Evolutionary conservation across 2,329 filamentous ascomycete genomes (phyloP).

Genomic region (Lasiodiplodia gonubiensis): DNA sequence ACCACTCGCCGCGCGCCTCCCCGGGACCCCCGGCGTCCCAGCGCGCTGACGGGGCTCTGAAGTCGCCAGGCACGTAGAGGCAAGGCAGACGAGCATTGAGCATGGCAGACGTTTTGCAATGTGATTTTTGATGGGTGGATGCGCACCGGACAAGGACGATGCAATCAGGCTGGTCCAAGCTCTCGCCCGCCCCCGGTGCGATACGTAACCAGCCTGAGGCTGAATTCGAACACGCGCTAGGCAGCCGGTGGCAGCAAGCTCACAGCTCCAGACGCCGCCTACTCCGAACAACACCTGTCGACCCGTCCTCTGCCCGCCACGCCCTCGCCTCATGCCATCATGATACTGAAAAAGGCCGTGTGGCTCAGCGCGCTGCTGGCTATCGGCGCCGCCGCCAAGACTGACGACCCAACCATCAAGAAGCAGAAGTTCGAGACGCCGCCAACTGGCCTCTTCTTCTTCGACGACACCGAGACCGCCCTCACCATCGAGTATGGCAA

Average conservation of each 20-base stretch:
- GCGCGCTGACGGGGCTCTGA: not conserved
- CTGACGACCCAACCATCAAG: constrained; percentile 66
- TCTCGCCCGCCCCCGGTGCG: not conserved
- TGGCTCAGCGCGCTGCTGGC: constrained; percentile 56
- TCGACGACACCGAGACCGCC: constrained; percentile 84
- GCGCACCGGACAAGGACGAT: not conserved
- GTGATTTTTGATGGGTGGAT: not conserved
- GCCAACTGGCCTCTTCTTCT: constrained; percentile 75
- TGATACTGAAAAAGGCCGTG: constrained; percentile 28
- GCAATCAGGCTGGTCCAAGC: not conserved
- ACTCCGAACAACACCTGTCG: constrained; percentile 15
- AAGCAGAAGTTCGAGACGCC: constrained; percentile 67
- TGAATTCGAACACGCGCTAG: constrained; percentile 25
- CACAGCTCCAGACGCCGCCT: constrained; percentile 25
- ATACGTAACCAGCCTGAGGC: constrained; percentile 28
- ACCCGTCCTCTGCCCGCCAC: not conserved
- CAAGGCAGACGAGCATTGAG: not conserved
- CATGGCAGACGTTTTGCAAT: not conserved
- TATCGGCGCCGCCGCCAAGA: constrained; percentile 53
- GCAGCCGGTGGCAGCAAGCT: constrained; percentile 24
- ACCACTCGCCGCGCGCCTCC: constrained; percentile 1
- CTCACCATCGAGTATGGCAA: constrained; percentile 72
- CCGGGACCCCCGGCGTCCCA: not conserved
- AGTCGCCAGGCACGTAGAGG: not conserved
- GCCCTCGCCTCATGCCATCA: constrained; percentile 26